A percentile compares a stretch with the other conserved stretches of the same genome.
Conservation (phyloP, 139 green algal species). For the Tetraselmis chui region DNA sequence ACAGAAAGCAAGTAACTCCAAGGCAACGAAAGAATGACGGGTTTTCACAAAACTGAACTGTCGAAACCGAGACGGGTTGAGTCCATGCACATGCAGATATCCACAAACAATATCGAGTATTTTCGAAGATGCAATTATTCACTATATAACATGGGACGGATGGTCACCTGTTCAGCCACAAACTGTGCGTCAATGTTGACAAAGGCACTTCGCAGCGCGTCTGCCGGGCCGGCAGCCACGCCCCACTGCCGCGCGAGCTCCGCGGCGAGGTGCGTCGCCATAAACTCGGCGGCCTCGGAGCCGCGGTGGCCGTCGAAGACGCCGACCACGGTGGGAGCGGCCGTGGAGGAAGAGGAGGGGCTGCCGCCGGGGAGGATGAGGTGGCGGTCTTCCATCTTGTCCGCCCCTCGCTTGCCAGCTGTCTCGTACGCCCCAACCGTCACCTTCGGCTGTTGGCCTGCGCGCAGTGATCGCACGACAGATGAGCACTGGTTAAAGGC, state of each 20-base stretch:
- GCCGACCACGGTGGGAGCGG: constrained; percentile 29
- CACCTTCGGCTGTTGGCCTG: constrained; percentile 9
- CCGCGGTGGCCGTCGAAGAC: constrained; percentile 85
- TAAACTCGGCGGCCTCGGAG: constrained; percentile 3
- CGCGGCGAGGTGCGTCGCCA: neutral
- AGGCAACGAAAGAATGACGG: too few relatives aligned
- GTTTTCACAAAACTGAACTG: too few relatives aligned
- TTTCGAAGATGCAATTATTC: too few relatives aligned
- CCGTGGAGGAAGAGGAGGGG: neutral
- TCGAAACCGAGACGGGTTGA: too few relatives aligned
- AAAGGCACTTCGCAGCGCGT: constrained; percentile 36
- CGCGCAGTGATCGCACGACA: too few relatives aligned
- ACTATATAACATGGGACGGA: too few relatives aligned
- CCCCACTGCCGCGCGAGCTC: constrained; percentile 30
- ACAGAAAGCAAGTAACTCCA: too few relatives aligned
- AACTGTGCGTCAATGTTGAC: constrained; percentile 36
- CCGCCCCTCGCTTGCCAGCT: constrained; percentile 29
- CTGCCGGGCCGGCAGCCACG: neutral
- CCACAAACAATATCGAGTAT: too few relatives aligned
- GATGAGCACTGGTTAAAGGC: too few relatives aligned
- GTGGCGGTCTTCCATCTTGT: constrained; percentile 77
- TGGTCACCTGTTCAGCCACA: neutral
- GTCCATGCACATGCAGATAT: too few relatives aligned
- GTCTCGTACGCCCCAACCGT: constrained; percentile 30
- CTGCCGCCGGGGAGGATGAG: constrained; percentile 23